phyloP scores from a whole-genome alignment of 2,329 filamentous ascomycete genomes.

The Colletotrichum cuscutae region DNA sequence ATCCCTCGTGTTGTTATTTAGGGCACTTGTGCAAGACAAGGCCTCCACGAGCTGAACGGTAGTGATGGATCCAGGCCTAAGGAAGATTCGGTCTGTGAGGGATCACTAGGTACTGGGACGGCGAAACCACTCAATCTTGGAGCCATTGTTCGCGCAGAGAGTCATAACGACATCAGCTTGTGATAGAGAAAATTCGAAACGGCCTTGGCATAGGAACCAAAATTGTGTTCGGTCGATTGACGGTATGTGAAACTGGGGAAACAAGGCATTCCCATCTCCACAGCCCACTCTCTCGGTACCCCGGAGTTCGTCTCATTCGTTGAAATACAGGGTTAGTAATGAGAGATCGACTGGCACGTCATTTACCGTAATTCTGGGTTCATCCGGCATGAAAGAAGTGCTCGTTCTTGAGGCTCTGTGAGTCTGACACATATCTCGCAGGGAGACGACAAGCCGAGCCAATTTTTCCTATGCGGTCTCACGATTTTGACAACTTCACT shows the following conservation, averaged over 20 bases:
- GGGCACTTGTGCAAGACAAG: background rate
- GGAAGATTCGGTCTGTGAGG: too few species aligned
- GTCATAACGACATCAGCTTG: background rate
- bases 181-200: background rate
- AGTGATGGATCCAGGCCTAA: background rate
- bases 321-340: background rate
- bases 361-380: background rate
- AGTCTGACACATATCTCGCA: background rate
- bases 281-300: background rate
- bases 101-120: background rate
- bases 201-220: background rate
- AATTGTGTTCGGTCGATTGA: background rate
- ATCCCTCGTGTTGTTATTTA: conserved; percentile 2
- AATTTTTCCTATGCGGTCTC: background rate
- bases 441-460: background rate
- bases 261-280: background rate
- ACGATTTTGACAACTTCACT: background rate
- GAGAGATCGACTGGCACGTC: background rate
- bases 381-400: background rate
- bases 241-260: background rate
- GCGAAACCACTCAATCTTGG: background rate
- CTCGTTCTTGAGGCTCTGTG: too few species aligned
- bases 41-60: conserved; percentile 4
- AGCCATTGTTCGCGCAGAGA: background rate
- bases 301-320: background rate